Conservation (phyloP, 106 monocot species). For the Allium cepa region DNA sequence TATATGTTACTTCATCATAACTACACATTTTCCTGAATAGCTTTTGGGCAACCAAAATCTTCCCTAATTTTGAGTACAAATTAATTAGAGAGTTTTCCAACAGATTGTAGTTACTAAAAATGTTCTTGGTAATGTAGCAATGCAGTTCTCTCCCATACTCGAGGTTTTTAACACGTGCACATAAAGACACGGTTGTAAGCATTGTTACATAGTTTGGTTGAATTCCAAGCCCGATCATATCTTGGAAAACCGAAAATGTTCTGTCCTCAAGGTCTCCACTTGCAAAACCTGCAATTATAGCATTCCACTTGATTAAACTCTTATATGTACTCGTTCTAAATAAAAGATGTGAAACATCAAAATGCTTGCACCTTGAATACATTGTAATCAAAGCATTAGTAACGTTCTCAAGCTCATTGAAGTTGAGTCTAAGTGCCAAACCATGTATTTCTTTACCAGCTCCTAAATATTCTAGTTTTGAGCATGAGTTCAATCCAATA, state of each 20-base stretch:
- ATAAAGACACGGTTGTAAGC: slow-evolving; percentile 44
- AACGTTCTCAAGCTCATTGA: slow-evolving; percentile 32
- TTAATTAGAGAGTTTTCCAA: slow-evolving; percentile 71
- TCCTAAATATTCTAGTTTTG: slow-evolving; percentile 20
- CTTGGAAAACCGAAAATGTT: slow-evolving; percentile 37
- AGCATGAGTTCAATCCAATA: slow-evolving; percentile 56
- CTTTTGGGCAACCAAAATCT: slow-evolving; percentile 30
- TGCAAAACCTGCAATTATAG: slow-evolving; percentile 69
- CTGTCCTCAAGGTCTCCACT: slow-evolving; percentile 34
- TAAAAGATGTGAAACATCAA: slow-evolving; percentile 21
- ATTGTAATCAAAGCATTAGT: slow-evolving; percentile 76
- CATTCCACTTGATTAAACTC: slow-evolving; percentile 68
- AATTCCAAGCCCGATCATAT: slow-evolving; percentile 28
- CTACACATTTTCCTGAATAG: slow-evolving; percentile 52
- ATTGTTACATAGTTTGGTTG: slow-evolving; percentile 64
- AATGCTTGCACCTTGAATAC: slow-evolving; percentile 54
- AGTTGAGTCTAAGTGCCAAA: slow-evolving; percentile 23
- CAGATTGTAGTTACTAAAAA: slow-evolving; percentile 15
- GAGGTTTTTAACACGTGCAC: slow-evolving; percentile 45
- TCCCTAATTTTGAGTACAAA: slow-evolving; percentile 75
- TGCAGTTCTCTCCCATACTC: slow-evolving; percentile 56
- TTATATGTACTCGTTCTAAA: slow-evolving; percentile 20
- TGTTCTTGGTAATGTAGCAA: slow-evolving; percentile 40
- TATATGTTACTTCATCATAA: slow-evolving; percentile 65
- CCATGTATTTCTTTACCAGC: slow-evolving; percentile 64